Evolutionary conservation across 371 early-diverging fungal genomes (phyloP), one percentile per base, ranked within the genome.

Genomic region (Dinochytrium kinnereticum): DNA sequence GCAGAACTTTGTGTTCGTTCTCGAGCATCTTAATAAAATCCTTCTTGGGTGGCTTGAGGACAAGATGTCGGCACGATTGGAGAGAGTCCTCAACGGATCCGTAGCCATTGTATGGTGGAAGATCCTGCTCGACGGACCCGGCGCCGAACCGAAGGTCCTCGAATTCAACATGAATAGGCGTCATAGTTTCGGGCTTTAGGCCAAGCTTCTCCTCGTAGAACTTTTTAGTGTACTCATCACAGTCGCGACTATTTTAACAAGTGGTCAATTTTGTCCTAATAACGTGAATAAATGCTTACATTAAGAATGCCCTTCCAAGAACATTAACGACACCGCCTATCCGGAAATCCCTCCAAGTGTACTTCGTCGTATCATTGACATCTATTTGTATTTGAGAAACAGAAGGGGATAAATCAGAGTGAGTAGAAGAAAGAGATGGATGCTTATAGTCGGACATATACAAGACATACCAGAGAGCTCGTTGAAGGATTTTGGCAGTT

Each of bases 21-120:
- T 85, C 88, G 3, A 88, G 75, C 83, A 86, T 84, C 66, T 85
- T 86, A 67, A 85, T 80, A 57, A 88, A 85, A 64, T 88, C 85
- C 66, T 88, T 88, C 76, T 87, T 86, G 33, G 87, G 87, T 49
- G 88, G 86, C 65, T 88, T 81, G 26, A 88, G 76, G 0, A 88
- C 87, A 15, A 88, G 73, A 76, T 87, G 81, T 72, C 82, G 79
- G 81, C 85, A 85, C 26, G 81, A 80, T 10, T 84, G 85, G 30
- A 87, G 75, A 31, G 87, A 86, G 73, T 88, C 88, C 66, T 88
- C 88, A 2, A 85, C 82, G n/a, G 82, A 74, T 2, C 88, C 88
- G 76, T 84, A 88, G 13, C 88, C 87, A 67, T 88, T 88, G 84
- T 88, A 88, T 2, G 86, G 88, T 0, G 88, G 86, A 21, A 77